Conservation (phyloP, 441 rosid species). For the Populus hybrid region DNA sequence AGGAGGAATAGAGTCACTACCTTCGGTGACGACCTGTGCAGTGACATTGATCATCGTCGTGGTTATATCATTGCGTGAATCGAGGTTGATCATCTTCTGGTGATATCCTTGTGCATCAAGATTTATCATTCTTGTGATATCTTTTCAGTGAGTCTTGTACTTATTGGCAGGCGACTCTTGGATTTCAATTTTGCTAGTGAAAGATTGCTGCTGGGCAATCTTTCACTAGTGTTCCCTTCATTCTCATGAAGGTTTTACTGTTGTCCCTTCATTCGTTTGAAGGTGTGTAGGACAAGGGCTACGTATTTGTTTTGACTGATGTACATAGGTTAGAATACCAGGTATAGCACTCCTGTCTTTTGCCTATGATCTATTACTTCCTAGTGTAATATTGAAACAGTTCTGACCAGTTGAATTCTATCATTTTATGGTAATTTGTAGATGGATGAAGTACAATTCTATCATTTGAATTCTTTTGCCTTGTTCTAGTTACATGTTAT, state of each 20-base stretch:
- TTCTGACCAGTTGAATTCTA: neutral
- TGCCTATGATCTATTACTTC: neutral
- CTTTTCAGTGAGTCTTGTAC: conserved; percentile 2
- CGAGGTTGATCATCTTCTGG: conserved; percentile 32
- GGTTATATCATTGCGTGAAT: conserved; percentile 20
- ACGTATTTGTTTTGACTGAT: neutral
- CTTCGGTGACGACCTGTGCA: conserved; percentile 15
- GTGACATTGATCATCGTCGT: conserved; percentile 39
- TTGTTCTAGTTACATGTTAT: neutral
- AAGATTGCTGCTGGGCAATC: neutral
- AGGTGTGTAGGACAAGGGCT: conserved; percentile 4
- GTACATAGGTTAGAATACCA: conserved; percentile 12
- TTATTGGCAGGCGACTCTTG: conserved; percentile 7
- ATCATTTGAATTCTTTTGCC: neutral
- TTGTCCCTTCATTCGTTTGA: conserved; percentile 27
- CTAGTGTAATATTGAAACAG: neutral
- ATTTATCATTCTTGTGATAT: conserved; percentile 36
- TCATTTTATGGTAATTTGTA: neutral
- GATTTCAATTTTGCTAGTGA: neutral
- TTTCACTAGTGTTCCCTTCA: neutral
- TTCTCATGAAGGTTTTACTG: neutral
- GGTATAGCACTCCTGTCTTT: neutral
- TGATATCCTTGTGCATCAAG: conserved; percentile 17
- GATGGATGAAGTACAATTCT: neutral
- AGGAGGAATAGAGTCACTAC: neutral